These are phyloP conservation scores for Cladophialophora immunda DNA, from an alignment of 2,329 filamentous ascomycete genomes.

Conservation along the genomic window DNA sequence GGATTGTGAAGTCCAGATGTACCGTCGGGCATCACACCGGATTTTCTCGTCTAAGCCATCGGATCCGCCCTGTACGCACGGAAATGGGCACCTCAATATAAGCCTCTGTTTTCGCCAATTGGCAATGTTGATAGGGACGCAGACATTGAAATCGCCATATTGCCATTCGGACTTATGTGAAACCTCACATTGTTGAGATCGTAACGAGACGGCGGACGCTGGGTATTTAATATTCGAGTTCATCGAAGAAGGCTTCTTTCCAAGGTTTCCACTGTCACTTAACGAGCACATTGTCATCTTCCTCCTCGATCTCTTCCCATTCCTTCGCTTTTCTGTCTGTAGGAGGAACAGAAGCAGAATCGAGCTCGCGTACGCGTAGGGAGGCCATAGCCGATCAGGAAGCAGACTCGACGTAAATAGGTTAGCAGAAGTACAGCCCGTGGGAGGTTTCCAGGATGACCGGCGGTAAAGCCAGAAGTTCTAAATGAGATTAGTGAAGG, in stretches of 20 bases:
- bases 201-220: background rate
- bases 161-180: background rate
- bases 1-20: background rate
- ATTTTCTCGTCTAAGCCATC: background rate
- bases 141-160: background rate
- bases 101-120: background rate
- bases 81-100: background rate
- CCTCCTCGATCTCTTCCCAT: conserved; percentile 16
- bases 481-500: no score
- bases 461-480: no score
- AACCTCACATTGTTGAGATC: background rate
- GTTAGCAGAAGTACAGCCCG: no score
- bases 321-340: background rate
- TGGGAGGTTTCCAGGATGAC: no score
- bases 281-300: conserved; percentile 16
- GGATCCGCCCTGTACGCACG: background rate
- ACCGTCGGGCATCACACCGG: background rate
- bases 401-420: background rate
- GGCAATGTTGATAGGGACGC: background rate
- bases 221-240: background rate
- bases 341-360: background rate
- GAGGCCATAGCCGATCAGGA: background rate
- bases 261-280: conserved; percentile 15
- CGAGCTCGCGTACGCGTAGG: background rate
- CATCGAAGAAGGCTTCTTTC: conserved; percentile 9